Conservation (phyloP, 768 basidiomycete species). For the Tubosaeta brunneosetosa region DNA sequence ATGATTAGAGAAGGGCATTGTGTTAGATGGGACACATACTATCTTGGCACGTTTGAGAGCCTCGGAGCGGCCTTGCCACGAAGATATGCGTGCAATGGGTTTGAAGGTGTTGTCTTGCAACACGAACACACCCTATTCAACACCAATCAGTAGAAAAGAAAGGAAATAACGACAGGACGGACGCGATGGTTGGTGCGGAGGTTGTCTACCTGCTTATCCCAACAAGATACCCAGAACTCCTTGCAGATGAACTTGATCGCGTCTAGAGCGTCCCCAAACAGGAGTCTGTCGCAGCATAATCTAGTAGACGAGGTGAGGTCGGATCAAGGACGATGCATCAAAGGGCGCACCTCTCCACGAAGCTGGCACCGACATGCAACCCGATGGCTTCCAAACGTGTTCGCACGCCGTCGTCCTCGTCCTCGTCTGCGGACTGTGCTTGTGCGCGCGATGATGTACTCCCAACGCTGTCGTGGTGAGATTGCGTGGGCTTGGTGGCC, state of each 20-base stretch:
- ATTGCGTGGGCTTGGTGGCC: slow-evolving; percentile 31
- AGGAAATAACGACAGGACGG: slow-evolving; percentile 19
- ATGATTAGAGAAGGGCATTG: neutral
- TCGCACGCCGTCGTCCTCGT: slow-evolving; percentile 62
- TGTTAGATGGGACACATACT: slow-evolving; percentile 38
- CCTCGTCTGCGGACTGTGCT: slow-evolving; percentile 35
- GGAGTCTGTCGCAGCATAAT: slow-evolving; percentile 66
- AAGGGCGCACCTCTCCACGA: slow-evolving; percentile 68
- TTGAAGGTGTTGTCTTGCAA: slow-evolving; percentile 90
- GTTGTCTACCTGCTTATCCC: slow-evolving; percentile 96
- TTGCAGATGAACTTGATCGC: slow-evolving; percentile 95
- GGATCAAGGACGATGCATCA: neutral
- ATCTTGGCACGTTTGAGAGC: slow-evolving; percentile 66
- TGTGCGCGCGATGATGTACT: slow-evolving; percentile 22
- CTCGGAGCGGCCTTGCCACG: slow-evolving; percentile 72
- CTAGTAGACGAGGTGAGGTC: slow-evolving; percentile 34
- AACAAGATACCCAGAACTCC: slow-evolving; percentile 87
- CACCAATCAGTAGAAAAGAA: neutral
- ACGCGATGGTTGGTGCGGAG: slow-evolving; percentile 92
- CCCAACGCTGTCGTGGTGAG: slow-evolving; percentile 33
- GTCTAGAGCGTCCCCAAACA: slow-evolving; percentile 82
- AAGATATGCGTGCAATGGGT: slow-evolving; percentile 76
- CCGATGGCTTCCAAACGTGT: slow-evolving; percentile 78
- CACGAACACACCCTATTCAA: slow-evolving; percentile 81
- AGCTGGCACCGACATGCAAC: slow-evolving; percentile 78